Evolutionary conservation across 345 rosid species (phyloP).

Genomic region (Acer yangbiense): DNA sequence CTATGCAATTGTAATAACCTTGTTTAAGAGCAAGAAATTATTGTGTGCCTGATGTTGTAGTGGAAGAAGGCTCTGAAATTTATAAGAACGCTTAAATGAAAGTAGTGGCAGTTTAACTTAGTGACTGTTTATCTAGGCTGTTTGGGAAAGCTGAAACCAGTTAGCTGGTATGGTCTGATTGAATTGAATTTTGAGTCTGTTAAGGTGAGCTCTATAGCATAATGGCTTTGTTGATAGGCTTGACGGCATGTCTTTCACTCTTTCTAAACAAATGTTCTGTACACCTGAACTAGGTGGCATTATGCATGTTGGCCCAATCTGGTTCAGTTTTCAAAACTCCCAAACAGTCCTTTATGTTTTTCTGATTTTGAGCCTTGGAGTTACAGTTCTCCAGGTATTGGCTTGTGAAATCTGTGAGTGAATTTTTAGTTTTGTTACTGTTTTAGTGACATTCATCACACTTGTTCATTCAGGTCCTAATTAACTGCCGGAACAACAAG

Average conservation of each 20-base stretch:
- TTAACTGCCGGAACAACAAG: slow-evolving; percentile 84
- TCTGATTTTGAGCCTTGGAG: slow-evolving; percentile 10
- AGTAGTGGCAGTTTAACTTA: background rate
- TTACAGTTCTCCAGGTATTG: slow-evolving; percentile 12
- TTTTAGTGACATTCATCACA: background rate
- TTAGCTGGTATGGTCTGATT: slow-evolving; percentile 6
- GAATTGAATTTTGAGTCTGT: background rate
- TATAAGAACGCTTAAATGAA: background rate
- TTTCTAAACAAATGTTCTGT: slow-evolving; percentile 6
- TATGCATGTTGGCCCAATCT: background rate
- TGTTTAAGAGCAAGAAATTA: background rate
- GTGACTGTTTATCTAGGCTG: background rate
- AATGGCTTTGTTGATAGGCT: slow-evolving; percentile 10
- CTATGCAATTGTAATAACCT: background rate
- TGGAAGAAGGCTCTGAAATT: slow-evolving; percentile 3
- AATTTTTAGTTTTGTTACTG: background rate
- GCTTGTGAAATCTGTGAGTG: slow-evolving; percentile 20
- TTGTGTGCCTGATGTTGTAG: background rate
- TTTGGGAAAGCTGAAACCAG: slow-evolving; percentile 9
- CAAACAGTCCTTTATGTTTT: background rate
- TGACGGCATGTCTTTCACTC: background rate
- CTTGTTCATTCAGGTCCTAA: slow-evolving; percentile 53
- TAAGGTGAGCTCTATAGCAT: slow-evolving; percentile 6
- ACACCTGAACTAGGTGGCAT: slow-evolving; percentile 9
- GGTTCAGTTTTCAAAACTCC: slow-evolving; percentile 2